Conservation (phyloP, 2,329 filamentous ascomycete species). For the Tolypocladium paradoxum region DNA sequence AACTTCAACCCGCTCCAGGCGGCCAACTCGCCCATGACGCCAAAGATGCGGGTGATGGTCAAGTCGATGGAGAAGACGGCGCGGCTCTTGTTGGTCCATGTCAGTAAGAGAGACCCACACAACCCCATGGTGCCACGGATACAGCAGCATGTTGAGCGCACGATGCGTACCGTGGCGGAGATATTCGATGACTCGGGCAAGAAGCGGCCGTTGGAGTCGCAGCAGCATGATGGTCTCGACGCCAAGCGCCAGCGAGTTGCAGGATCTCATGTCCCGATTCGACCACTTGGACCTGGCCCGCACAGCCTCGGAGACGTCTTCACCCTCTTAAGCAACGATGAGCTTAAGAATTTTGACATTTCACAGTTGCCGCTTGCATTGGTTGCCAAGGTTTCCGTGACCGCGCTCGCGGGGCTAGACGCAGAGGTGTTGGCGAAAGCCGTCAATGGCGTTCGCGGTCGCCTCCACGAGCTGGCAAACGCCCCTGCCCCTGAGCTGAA, state of each 20-base stretch:
- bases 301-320: conserved; percentile 77
- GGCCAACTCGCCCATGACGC: conserved; percentile 64
- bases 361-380: conserved; percentile 65
- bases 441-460: conserved; percentile 50
- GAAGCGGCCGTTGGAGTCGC: conserved; percentile 63
- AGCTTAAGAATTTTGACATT: conserved; percentile 71
- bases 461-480: conserved; percentile 34
- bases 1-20: conserved; percentile 87
- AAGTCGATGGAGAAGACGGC: conserved; percentile 94
- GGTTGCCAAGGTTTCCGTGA: conserved; percentile 71
- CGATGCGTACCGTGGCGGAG: conserved; percentile 68
- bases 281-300: conserved; percentile 63
- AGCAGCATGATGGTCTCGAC: conserved; percentile 63
- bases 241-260: conserved; percentile 71
- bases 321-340: conserved; percentile 65
- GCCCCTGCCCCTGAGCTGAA: conserved; percentile 37
- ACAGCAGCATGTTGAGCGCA: conserved; percentile 75
- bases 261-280: conserved; percentile 39
- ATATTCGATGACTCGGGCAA: conserved; percentile 67
- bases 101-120: conserved; percentile 76
- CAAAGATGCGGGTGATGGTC: conserved; percentile 69
- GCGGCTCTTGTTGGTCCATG: conserved; percentile 70
- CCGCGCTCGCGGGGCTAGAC: conserved; percentile 64
- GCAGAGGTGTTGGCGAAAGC: conserved; percentile 58
- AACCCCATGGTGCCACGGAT: conserved; percentile 67